phyloP scores from a whole-genome alignment of 2,329 filamentous ascomycete genomes.

The Fusarium sp. region DNA sequence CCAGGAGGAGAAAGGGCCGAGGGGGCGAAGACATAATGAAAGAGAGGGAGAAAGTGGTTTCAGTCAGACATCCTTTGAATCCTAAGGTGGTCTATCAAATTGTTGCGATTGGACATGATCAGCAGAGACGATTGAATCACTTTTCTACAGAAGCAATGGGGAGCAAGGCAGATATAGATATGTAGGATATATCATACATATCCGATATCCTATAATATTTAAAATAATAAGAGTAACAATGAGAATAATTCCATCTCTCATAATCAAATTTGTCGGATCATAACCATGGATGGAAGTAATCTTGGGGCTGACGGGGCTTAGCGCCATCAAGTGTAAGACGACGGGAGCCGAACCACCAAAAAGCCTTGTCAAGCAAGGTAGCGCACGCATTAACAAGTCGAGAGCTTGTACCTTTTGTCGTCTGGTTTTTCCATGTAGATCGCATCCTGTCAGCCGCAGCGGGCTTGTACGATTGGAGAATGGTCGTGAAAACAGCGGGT shows the following conservation, averaged over 20 bases:
- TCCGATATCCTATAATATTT: too few species aligned
- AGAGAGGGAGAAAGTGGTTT: background rate
- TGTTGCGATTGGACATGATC: slow-evolving; percentile 4
- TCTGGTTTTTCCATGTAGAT: slow-evolving; percentile 14
- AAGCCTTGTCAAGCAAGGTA: background rate
- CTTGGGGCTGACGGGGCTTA: slow-evolving; percentile 39
- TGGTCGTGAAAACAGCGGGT: slow-evolving; percentile 12
- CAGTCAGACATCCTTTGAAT: slow-evolving; percentile 7
- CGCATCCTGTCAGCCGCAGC: slow-evolving; percentile 40
- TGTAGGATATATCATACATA: background rate
- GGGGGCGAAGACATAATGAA: slow-evolving; percentile 11
- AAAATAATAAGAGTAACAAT: too few species aligned
- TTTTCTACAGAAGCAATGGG: background rate
- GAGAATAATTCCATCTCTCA: background rate
- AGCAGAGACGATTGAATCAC: background rate
- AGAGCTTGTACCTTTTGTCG: slow-evolving; percentile 16
- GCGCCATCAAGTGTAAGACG: slow-evolving; percentile 32
- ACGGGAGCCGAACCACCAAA: slow-evolving; percentile 17
- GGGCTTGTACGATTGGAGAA: slow-evolving; percentile 25
- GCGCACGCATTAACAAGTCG: slow-evolving; percentile 13
- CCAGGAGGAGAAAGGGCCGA: background rate
- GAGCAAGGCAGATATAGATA: too few species aligned
- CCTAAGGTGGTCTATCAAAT: background rate
- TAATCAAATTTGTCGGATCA: background rate
- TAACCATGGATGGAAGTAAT: slow-evolving; percentile 7